Conservation (phyloP, 768 basidiomycete genomes). For the Macrolepiota dolichaula region DNA sequence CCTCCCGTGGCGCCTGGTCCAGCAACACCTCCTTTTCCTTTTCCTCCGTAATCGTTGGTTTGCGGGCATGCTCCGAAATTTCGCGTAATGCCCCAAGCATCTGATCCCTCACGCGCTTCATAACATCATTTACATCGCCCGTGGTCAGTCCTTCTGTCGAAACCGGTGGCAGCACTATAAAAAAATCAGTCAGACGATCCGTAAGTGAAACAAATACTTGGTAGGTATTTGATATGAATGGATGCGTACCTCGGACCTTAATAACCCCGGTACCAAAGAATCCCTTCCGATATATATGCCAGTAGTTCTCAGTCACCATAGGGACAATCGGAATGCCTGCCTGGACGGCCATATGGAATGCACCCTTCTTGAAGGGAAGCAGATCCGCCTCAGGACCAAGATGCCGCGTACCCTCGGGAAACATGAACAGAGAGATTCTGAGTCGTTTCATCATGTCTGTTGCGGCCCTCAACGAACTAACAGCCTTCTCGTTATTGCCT, state of each 20-base stretch:
- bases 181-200: not conserved
- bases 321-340: slow-evolving; percentile 89
- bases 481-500: slow-evolving; percentile 70
- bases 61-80: slow-evolving; percentile 58
- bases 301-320: slow-evolving; percentile 92
- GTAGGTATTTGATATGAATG: not conserved
- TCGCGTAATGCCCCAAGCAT: slow-evolving; percentile 81
- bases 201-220: not conserved
- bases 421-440: slow-evolving; percentile 85
- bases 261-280: slow-evolving; percentile 74
- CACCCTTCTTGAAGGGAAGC: slow-evolving; percentile 95
- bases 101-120: slow-evolving; percentile 61
- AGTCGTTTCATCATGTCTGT: slow-evolving; percentile 72
- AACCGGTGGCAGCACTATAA: slow-evolving; percentile 85
- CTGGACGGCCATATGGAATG: slow-evolving; percentile 93
- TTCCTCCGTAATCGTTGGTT: slow-evolving; percentile 5
- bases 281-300: slow-evolving; percentile 76
- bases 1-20: not conserved
- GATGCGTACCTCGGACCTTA: slow-evolving; percentile 71
- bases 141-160: slow-evolving; percentile 67
- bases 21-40: not conserved
- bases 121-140: slow-evolving; percentile 68
- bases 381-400: slow-evolving; percentile 61
- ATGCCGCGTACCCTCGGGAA: slow-evolving; percentile 93
- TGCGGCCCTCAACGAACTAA: slow-evolving; percentile 73